phyloP scores from a whole-genome alignment of 805 yeast species.

The Nakazawaea ambrosiae region DNA sequence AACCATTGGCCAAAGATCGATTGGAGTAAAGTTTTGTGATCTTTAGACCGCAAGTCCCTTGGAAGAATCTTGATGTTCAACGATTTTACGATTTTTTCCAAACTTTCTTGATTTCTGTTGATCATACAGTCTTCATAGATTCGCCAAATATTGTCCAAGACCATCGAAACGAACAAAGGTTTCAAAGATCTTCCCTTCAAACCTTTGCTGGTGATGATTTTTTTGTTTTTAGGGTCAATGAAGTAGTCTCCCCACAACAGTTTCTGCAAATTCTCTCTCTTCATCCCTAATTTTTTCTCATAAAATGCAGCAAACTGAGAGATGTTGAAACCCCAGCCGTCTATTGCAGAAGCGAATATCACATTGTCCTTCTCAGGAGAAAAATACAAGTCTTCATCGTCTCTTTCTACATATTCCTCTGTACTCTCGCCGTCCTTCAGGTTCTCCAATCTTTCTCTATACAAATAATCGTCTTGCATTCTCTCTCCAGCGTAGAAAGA shows the following conservation, averaged over 20 bases:
- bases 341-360: slow-evolving; percentile 83
- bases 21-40: slow-evolving; percentile 53
- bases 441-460: slow-evolving; percentile 58
- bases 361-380: slow-evolving; percentile 86
- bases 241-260: slow-evolving; percentile 96
- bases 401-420: slow-evolving; percentile 61
- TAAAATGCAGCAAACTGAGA: slow-evolving; percentile 84
- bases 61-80: slow-evolving; percentile 63
- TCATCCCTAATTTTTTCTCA: slow-evolving; percentile 78
- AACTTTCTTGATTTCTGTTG: slow-evolving; percentile 59
- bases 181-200: slow-evolving; percentile 55
- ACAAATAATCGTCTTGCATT: slow-evolving; percentile 76
- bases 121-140: slow-evolving; percentile 67
- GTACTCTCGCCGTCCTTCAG: slow-evolving; percentile 18
- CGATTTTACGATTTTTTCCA: slow-evolving; percentile 69
- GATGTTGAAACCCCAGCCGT: slow-evolving; percentile 96
- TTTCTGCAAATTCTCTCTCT: slow-evolving; percentile 67
- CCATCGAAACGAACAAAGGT: slow-evolving; percentile 81
- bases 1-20: slow-evolving; percentile 88
- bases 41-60: slow-evolving; percentile 75
- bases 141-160: slow-evolving; percentile 88
- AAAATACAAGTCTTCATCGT: slow-evolving; percentile 79
- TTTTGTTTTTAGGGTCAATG: slow-evolving; percentile 84
- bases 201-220: slow-evolving; percentile 62
- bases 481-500: slow-evolving; percentile 89